Evolutionary conservation across 2,329 filamentous ascomycete species (phyloP).

Genomic region (Elsinoe fawcettii): DNA sequence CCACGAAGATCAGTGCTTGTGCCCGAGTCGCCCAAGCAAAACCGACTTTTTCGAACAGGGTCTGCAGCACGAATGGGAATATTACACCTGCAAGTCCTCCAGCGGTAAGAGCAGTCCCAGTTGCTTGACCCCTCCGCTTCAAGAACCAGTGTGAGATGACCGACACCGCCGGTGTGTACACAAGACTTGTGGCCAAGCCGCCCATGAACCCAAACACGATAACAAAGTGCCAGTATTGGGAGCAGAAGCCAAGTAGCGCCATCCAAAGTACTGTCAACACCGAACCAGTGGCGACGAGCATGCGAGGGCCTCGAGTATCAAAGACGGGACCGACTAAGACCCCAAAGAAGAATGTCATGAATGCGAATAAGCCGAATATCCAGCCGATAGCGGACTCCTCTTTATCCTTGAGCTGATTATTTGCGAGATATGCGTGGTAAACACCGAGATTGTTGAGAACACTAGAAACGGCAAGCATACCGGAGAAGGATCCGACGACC

Average conservation of each 20-base stretch:
- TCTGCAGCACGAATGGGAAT: slow-evolving; percentile 38
- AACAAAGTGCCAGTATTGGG: slow-evolving; percentile 73
- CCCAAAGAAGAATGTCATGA: slow-evolving; percentile 24
- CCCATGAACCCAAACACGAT: slow-evolving; percentile 66
- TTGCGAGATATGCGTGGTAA: slow-evolving; percentile 20
- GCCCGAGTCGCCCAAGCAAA: slow-evolving; percentile 41
- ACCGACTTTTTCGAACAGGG: slow-evolving; percentile 34
- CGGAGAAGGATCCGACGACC: slow-evolving; percentile 73
- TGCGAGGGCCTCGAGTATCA: slow-evolving; percentile 33
- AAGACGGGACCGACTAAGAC: slow-evolving; percentile 25
- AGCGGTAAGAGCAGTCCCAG: slow-evolving; percentile 70
- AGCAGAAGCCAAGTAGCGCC: slow-evolving; percentile 63
- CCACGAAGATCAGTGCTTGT: slow-evolving; percentile 37
- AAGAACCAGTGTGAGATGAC: slow-evolving; percentile 78
- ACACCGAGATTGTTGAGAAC: slow-evolving; percentile 25
- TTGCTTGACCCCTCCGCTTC: slow-evolving; percentile 64
- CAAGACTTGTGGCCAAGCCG: slow-evolving; percentile 63
- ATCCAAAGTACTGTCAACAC: slow-evolving; percentile 53
- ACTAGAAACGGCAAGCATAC: slow-evolving; percentile 58
- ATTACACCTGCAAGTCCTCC: slow-evolving; percentile 39
- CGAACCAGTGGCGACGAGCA: slow-evolving; percentile 60
- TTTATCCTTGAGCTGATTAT: slow-evolving; percentile 22
- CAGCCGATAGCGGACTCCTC: slow-evolving; percentile 22
- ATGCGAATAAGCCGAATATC: slow-evolving; percentile 25
- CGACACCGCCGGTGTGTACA: slow-evolving; percentile 75